These are phyloP conservation scores for Albifimbria verrucaria DNA, from an alignment of 2,329 filamentous ascomycete genomes.

Conservation along the genomic window DNA sequence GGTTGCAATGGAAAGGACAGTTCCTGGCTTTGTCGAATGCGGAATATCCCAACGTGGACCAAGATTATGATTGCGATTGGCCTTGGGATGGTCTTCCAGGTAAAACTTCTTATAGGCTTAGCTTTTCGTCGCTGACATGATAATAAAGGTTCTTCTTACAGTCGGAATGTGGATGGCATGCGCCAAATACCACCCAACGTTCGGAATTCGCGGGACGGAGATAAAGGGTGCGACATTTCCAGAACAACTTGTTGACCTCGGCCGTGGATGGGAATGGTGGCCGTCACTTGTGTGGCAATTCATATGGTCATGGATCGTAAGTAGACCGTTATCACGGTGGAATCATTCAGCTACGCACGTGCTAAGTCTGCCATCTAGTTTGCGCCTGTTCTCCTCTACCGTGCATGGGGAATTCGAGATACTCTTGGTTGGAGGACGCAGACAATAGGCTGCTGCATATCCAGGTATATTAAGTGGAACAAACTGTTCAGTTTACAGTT, in stretches of 20 bases:
- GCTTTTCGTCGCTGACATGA: neutral
- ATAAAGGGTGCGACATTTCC: constrained; percentile 19
- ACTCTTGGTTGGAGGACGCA: constrained; percentile 63
- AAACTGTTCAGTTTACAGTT: neutral
- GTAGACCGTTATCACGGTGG: neutral
- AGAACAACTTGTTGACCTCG: constrained; percentile 41
- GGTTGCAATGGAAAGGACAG: constrained; percentile 2
- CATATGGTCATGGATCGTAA: constrained; percentile 55
- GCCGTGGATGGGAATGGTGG: constrained; percentile 61
- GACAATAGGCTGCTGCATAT: constrained; percentile 48
- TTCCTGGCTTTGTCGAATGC: constrained; percentile 19
- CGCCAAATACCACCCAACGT: constrained; percentile 58
- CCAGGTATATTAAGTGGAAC: constrained; percentile 28
- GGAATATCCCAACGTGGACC: constrained; percentile 36
- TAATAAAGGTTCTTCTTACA: constrained; percentile 50
- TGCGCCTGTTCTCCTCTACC: constrained; percentile 57
- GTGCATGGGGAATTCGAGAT: constrained; percentile 58
- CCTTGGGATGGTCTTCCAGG: constrained; percentile 53
- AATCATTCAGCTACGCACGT: too few relatives aligned
- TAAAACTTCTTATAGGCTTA: constrained; percentile 23
- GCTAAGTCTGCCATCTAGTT: neutral
- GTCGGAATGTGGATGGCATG: constrained; percentile 59
- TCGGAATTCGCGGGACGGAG: constrained; percentile 55
- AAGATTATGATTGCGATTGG: constrained; percentile 47
- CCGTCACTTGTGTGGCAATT: constrained; percentile 60